These are phyloP conservation scores for Acacia crassicarpa DNA, from an alignment of 306 rosid species.

Conservation along the genomic window DNA sequence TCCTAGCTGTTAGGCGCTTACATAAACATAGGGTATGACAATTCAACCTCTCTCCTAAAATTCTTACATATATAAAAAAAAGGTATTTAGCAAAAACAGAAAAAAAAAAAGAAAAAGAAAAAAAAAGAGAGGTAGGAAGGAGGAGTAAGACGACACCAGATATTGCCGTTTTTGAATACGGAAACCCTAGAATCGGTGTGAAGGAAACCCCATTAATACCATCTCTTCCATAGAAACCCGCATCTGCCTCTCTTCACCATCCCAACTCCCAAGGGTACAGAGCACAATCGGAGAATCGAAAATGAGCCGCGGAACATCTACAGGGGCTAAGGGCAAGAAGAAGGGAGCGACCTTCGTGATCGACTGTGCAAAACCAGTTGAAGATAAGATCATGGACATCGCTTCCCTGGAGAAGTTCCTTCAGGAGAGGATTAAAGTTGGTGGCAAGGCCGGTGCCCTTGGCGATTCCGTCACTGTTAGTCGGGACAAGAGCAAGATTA, in stretches of 20 bases:
- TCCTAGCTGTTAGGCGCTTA: too few species aligned
- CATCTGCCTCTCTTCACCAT: background rate
- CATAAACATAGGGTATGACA: too few species aligned
- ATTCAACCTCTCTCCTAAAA: too few species aligned
- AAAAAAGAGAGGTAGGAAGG: background rate
- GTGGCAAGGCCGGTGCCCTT: slow-evolving; percentile 76
- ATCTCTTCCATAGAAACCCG: background rate
- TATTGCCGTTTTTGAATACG: background rate
- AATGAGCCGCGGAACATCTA: slow-evolving; percentile 62
- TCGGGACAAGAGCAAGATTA: slow-evolving; percentile 69
- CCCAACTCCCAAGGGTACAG: background rate
- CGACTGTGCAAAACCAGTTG: slow-evolving; percentile 72
- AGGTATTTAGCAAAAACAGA: too few species aligned
- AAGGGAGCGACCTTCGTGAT: slow-evolving; percentile 67
- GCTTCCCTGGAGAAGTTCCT: slow-evolving; percentile 76
- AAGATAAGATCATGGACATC: slow-evolving; percentile 78
- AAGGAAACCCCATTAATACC: background rate
- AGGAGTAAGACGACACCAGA: background rate
- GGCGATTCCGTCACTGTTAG: slow-evolving; percentile 62
- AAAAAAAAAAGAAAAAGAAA: too few species aligned
- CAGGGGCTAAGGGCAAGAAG: slow-evolving; percentile 73
- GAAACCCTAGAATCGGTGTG: slow-evolving; percentile 15
- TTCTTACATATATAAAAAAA: too few species aligned
- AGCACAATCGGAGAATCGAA: slow-evolving; percentile 15
- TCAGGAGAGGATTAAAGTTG: slow-evolving; percentile 76